phyloP scores from a whole-genome alignment of 2,329 filamentous ascomycete genomes.

The Colletotrichum lupini region DNA sequence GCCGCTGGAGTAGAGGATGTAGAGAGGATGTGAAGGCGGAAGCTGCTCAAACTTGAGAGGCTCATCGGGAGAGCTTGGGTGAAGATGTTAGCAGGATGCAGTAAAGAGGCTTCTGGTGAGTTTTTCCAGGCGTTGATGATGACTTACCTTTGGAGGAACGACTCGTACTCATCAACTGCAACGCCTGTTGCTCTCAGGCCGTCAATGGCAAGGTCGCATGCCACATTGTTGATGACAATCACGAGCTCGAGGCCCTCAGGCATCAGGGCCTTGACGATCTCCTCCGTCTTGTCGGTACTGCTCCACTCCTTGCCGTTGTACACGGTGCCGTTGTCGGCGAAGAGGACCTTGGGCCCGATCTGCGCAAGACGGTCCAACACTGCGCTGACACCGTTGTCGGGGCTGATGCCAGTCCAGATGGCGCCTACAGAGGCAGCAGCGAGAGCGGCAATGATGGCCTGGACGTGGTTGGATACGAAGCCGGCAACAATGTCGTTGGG shows the following conservation, averaged over 20 bases:
- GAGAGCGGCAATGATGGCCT: constrained; percentile 89
- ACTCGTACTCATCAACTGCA: constrained; percentile 55
- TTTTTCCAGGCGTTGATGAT: not conserved
- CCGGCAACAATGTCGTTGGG: constrained; percentile 70
- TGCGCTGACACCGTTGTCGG: constrained; percentile 91
- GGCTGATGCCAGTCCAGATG: constrained; percentile 92
- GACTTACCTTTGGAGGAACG: constrained; percentile 48
- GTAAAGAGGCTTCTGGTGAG: not conserved
- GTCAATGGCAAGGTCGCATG: constrained; percentile 54
- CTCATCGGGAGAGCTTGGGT: constrained; percentile 50
- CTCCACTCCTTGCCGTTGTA: constrained; percentile 94
- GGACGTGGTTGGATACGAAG: constrained; percentile 90
- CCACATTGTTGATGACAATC: constrained; percentile 78
- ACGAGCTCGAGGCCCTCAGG: constrained; percentile 72
- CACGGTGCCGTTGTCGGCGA: constrained; percentile 86
- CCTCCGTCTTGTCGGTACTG: constrained; percentile 80
- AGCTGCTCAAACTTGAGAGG: constrained; percentile 79
- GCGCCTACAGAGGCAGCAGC: constrained; percentile 85
- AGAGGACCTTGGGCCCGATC: constrained; percentile 84
- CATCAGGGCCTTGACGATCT: constrained; percentile 75
- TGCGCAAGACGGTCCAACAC: constrained; percentile 89
- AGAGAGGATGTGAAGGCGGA: constrained; percentile 86
- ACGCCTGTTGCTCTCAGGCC: constrained; percentile 53
- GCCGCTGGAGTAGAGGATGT: constrained; percentile 92
- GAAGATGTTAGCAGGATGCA: not conserved